Evolutionary conservation across 1,284 basidiomycete species (phyloP).

Genomic region (Irpex sp.): DNA sequence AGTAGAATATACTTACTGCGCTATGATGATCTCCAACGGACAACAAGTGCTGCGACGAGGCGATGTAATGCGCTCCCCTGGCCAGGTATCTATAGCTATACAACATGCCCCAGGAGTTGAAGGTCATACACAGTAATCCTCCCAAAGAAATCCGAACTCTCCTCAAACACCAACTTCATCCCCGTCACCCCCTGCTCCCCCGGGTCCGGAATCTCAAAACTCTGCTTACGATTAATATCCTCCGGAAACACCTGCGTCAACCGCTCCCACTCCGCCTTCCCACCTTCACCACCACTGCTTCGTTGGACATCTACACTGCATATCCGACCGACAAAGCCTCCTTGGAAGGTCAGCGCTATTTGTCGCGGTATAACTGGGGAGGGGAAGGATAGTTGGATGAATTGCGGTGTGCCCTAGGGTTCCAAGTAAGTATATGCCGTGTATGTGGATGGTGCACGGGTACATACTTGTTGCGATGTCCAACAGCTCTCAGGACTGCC

Average conservation of each 20-base stretch:
- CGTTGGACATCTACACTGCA: constrained; percentile 47
- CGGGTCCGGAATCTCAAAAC: constrained; percentile 44
- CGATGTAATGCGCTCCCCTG: too few relatives aligned
- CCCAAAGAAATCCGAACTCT: constrained; percentile 78
- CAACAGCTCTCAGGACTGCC: constrained; percentile 77
- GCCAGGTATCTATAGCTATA: neutral
- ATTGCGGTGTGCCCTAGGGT: constrained; percentile 68
- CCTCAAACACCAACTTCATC: constrained; percentile 68
- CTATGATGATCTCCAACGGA: too few relatives aligned
- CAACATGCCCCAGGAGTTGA: constrained; percentile 40
- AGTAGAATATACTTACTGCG: too few relatives aligned
- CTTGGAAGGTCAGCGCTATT: constrained; percentile 73
- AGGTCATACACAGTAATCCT: constrained; percentile 71
- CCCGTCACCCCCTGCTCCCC: constrained; percentile 33
- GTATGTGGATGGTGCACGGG: neutral
- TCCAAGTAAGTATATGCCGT: constrained; percentile 3
- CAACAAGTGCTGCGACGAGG: too few relatives aligned
- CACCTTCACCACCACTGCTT: constrained; percentile 18
- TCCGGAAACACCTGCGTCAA: constrained; percentile 64
- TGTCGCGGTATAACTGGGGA: constrained; percentile 48
- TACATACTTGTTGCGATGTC: constrained; percentile 70
- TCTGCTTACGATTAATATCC: constrained; percentile 70
- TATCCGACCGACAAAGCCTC: constrained; percentile 72
- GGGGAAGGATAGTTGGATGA: constrained; percentile 60
- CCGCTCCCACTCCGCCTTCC: constrained; percentile 37